A percentile compares a stretch with the other conserved stretches of the same genome.
phyloP scores from a whole-genome alignment of 345 rosid genomes.

The Ceriops zippeliana region DNA sequence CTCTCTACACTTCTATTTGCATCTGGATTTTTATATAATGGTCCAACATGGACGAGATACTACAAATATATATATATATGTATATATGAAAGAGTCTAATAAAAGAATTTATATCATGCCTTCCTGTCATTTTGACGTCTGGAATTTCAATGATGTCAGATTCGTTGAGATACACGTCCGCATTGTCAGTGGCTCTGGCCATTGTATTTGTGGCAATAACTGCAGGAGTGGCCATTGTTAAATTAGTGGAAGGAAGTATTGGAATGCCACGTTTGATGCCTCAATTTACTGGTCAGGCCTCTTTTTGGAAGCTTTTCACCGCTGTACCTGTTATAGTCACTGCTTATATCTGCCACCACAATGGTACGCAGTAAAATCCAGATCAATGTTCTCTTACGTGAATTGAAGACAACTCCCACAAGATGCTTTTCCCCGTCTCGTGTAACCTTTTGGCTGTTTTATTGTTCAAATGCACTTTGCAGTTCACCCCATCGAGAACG shows the following conservation, averaged over 20 bases:
- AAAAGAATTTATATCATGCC: no score
- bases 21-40: no score
- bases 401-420: no score
- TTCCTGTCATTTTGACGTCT: background rate
- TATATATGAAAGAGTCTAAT: no score
- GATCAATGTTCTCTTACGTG: background rate
- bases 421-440: background rate
- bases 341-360: slow-evolving; percentile 69
- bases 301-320: slow-evolving; percentile 69
- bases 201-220: slow-evolving; percentile 61
- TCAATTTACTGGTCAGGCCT: slow-evolving; percentile 41
- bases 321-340: slow-evolving; percentile 58
- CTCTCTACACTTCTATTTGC: no score
- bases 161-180: slow-evolving; percentile 66
- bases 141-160: slow-evolving; percentile 29
- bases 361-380: slow-evolving; percentile 33
- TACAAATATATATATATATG: no score
- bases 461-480: slow-evolving; percentile 21
- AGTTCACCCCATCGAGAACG: slow-evolving; percentile 72
- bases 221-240: slow-evolving; percentile 45
- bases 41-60: no score
- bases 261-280: slow-evolving; percentile 52
- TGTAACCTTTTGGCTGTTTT: slow-evolving; percentile 5
- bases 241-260: slow-evolving; percentile 42
- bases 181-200: slow-evolving; percentile 59